These are phyloP conservation scores for Tilletia indica DNA, from an alignment of 1,284 basidiomycete species.

Conservation along the genomic window DNA sequence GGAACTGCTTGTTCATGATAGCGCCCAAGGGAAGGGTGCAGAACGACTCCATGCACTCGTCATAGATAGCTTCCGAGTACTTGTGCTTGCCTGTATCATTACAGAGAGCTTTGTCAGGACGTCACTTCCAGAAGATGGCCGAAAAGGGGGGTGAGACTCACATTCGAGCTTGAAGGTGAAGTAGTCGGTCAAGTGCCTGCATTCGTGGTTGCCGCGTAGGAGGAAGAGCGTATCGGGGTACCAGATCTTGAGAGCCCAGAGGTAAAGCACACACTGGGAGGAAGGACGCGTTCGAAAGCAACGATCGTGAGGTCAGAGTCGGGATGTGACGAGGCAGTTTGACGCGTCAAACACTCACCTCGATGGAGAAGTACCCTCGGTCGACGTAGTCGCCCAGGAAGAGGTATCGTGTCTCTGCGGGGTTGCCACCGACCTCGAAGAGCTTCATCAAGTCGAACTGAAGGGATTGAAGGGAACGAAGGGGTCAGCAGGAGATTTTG, in stretches of 20 bases:
- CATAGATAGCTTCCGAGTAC: slow-evolving; percentile 56
- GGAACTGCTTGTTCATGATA: slow-evolving; percentile 95
- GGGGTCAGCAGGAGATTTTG: slow-evolving; percentile 2
- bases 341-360: slow-evolving; percentile 26
- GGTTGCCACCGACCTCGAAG: slow-evolving; percentile 55
- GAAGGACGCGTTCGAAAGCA: not conserved
- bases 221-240: slow-evolving; percentile 55
- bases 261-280: slow-evolving; percentile 48
- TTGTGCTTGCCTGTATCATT: slow-evolving; percentile 48
- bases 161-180: slow-evolving; percentile 56
- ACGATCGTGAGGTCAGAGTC: not conserved
- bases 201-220: slow-evolving; percentile 56
- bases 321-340: not conserved
- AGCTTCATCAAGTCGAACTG: slow-evolving; percentile 55
- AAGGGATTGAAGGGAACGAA: not conserved
- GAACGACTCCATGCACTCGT: slow-evolving; percentile 69
- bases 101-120: no score
- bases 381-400: slow-evolving; percentile 56
- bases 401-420: slow-evolving; percentile 54
- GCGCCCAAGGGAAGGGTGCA: slow-evolving; percentile 87
- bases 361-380: slow-evolving; percentile 55
- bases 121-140: no score
- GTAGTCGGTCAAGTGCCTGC: slow-evolving; percentile 55
- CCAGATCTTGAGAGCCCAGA: slow-evolving; percentile 56
- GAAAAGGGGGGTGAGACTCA: slow-evolving; percentile 14